Base-by-base conservation (phyloP, 2,329 filamentous ascomycete genomes). In the Aspergillus proliferans region DNA sequence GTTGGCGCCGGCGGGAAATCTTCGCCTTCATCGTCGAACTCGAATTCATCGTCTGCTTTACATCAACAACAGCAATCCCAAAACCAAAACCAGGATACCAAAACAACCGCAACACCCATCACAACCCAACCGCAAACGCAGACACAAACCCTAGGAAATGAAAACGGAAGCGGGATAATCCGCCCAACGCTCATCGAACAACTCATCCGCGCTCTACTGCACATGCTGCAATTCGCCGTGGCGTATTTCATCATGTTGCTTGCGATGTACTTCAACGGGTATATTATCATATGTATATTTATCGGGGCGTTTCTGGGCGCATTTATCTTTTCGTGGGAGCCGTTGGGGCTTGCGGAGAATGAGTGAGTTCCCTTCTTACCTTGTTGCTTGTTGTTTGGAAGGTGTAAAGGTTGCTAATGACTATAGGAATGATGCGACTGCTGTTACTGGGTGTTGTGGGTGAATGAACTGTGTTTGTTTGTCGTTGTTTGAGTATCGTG, bases 231-330 rank as follows among this genome's bases (percentile, higher is more conserved):
- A 56, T 88, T 92, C 59, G 82, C 81, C 0, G 78, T 89, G 1
- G 87, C 86, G 2, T 93, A 92, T 65, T 82, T 92, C 57, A 68
- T 92, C 60, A 92, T 93, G 88, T 70, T 77, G 47, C 62, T 84
- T 22, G 77, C 80, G 18, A 84, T 84, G 80, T 83, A 82, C 54
- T 84, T 77, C 66, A 83, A 84, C 50, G 79, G 84, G 8, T 93
- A 88, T 68, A 78, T 93, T 54, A 87, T 93, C 65, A 84, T 92
- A 51, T 88, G 83, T 57, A 88, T 93, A 65, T 81, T 92, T 53
- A 79, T 92, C 48, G 88, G 88, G 1, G 82, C 85, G 0, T 88
- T 82, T 55, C 49, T 91, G 4, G 88, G 88, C 14, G 76, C 79
- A 10, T 88, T 90, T 54, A 62, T 87, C 51, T 92, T 88, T 64